Conservation (phyloP, 2,329 filamentous ascomycete species). For the Aspergillus sp. region DNA sequence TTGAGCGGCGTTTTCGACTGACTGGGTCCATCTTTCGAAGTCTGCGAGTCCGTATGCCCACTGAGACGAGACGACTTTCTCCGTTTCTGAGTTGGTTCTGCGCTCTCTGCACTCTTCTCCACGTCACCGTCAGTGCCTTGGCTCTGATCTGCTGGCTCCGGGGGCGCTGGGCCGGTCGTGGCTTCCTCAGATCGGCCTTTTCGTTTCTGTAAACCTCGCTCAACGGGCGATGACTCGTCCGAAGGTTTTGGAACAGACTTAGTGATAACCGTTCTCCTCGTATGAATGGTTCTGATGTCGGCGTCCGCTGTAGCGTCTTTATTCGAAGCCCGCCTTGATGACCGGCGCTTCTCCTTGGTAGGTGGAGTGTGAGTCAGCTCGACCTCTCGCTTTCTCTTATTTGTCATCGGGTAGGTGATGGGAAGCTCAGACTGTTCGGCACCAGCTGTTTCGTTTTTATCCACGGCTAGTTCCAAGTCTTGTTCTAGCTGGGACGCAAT, state of each 20-base stretch:
- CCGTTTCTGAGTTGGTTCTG: conserved; percentile 18
- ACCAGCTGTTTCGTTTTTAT: conserved; percentile 13
- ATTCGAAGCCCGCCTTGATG: conserved; percentile 15
- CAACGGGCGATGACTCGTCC: conserved; percentile 9
- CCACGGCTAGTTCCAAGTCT: conserved; percentile 32
- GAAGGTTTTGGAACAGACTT: conserved; percentile 2
- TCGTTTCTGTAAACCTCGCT: conserved; percentile 16
- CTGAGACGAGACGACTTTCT: conserved; percentile 21
- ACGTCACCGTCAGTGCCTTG: conserved; percentile 1
- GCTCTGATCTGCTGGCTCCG: background rate
- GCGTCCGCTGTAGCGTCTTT: conserved; percentile 7
- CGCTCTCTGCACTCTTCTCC: conserved; percentile 4
- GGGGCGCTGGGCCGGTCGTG: background rate
- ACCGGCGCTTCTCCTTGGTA: conserved; percentile 21
- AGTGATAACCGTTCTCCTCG: conserved; percentile 7
- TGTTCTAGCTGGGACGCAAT: conserved; percentile 38
- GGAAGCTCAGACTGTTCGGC: conserved; percentile 3
- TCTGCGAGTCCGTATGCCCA: conserved; percentile 9
- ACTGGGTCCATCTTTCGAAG: conserved; percentile 6
- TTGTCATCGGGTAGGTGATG: conserved; percentile 11
- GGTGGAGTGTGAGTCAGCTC: conserved; percentile 9
- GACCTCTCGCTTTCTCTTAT: conserved; percentile 27
- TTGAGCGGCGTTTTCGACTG: conserved; percentile 10
- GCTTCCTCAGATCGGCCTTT: conserved; percentile 11
- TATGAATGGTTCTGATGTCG: conserved; percentile 7